These are phyloP conservation scores for Nitzschia sp. DNA, from an alignment of 108 stramenopile species.

Conservation along the genomic window DNA sequence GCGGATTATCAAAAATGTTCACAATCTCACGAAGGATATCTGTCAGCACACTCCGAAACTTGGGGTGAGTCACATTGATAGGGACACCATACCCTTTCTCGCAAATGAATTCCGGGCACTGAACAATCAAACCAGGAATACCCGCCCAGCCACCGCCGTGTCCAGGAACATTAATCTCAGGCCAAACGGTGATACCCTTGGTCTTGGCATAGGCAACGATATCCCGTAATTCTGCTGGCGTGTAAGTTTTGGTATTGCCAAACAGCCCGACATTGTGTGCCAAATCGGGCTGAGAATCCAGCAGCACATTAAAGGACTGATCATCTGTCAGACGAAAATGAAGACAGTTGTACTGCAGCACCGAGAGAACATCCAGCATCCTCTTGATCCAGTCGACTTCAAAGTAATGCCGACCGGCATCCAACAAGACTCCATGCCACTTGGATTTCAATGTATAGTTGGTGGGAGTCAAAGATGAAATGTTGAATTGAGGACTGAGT, in stretches of 20 bases:
- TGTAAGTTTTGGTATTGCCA: conserved; percentile 18
- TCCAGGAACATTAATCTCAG: conserved; percentile 49
- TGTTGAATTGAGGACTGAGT: conserved; percentile 3
- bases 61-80: conserved; percentile 38
- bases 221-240: conserved; percentile 35
- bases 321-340: conserved; percentile 60
- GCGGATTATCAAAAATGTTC: conserved; percentile 46
- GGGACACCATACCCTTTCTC: conserved; percentile 48
- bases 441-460: conserved; percentile 13
- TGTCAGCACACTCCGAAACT: conserved; percentile 21
- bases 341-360: conserved; percentile 39
- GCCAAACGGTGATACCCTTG: conserved; percentile 34
- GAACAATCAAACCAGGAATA: conserved; percentile 39
- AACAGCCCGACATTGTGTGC: conserved; percentile 21
- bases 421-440: conserved; percentile 43
- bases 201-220: conserved; percentile 34
- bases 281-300: conserved; percentile 33
- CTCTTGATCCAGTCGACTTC: conserved; percentile 35
- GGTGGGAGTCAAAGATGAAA: background rate
- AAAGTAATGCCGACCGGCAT: conserved; percentile 57
- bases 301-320: conserved; percentile 40
- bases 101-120: conserved; percentile 43
- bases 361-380: conserved; percentile 18
- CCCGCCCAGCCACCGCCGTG: conserved; percentile 49
- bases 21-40: conserved; percentile 37